Base-by-base conservation (phyloP, 1,284 basidiomycete species). In the Marasmius fiardii region DNA sequence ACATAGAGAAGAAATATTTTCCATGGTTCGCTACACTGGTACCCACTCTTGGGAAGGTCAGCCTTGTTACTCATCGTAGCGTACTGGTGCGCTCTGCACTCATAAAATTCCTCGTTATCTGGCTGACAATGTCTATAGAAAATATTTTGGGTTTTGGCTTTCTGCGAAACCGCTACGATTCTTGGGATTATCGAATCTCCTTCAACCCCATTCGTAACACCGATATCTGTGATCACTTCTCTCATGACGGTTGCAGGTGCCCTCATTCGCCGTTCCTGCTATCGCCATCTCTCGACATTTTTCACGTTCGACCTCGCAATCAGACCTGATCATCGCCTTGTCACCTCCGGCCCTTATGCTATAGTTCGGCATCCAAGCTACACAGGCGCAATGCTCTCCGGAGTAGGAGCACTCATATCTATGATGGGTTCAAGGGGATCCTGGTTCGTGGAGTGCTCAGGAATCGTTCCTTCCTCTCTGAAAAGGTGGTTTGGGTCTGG, bases 231-330 rank as follows among this genome's bases (percentile, higher is more conserved):
- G 12, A 31, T 44, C 11, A 41, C 41, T n/a, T 33, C 52, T 3
- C 11, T 23, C 21, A 53, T 53, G 52, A 26, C 52, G 2, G 14
- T 53, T 21, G 28, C 31, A 24, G 52, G 52, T n/a, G 52, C 37
- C 5, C 31, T 53, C 3, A 28, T 53, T 4, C 41, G 52, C 5
- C 33, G 24, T 7, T 28, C 39, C 7, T 44, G 52, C 26, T 53
- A 53, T 23, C 24, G 14, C 18, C 26, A 43, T 28, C 41, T 53
- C 41, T 44, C 41, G 43, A 44, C 41, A 18, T 26, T 53, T 14
- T 53, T 53, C 43, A 53, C 52, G 3, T 53, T 53, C 20, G 26
- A 53, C n/a, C 52, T 53, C 14, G 43, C 41, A 18, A 35, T 53
- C n/a, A 43, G 24, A 20, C 41, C 24, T 21, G 52, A 35, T 21